Percentiles rank a stretch among this genome's conserved stretches.
Evolutionary conservation across 2,329 filamentous ascomycete genomes (phyloP).

Genomic region (Microdochium trichocladiopsis): DNA sequence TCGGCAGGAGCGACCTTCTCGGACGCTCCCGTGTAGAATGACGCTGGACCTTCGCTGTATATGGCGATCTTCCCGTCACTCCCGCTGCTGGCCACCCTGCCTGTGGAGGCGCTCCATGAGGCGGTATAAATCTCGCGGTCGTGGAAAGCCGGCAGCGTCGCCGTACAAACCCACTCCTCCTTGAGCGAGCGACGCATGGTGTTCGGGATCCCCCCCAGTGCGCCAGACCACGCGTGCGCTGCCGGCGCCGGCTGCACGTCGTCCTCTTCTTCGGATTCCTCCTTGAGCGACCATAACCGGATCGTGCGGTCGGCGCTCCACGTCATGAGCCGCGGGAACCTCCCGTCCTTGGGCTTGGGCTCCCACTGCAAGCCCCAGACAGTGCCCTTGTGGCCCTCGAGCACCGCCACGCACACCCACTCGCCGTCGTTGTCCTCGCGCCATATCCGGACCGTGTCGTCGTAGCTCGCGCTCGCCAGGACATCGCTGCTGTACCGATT

Average conservation of each 20-base stretch:
- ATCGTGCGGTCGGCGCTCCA: constrained; percentile 79
- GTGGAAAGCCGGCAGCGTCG: constrained; percentile 67
- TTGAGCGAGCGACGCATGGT: constrained; percentile 74
- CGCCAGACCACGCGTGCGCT: constrained; percentile 24
- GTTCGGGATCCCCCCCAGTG: constrained; percentile 66
- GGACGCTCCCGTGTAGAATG: constrained; percentile 6
- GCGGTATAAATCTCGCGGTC: constrained; percentile 78
- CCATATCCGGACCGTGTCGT: constrained; percentile 85
- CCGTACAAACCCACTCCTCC: constrained; percentile 79
- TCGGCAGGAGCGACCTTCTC: constrained; percentile 4
- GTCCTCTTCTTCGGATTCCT: constrained; percentile 40
- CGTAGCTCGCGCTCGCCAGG: constrained; percentile 87
- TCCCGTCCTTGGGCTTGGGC: constrained; percentile 29
- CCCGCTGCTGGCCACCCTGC: constrained; percentile 78
- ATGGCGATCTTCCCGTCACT: constrained; percentile 78
- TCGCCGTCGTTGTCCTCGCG: constrained; percentile 82
- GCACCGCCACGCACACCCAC: constrained; percentile 81
- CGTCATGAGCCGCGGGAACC: constrained; percentile 63
- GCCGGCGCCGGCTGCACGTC: constrained; percentile 14
- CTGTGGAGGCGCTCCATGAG: constrained; percentile 72
- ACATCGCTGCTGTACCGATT: constrained; percentile 48
- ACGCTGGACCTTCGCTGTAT: constrained; percentile 55
- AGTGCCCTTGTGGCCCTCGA: constrained; percentile 76
- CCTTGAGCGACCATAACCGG: constrained; percentile 67
- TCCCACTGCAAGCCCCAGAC: constrained; percentile 86